A percentile compares a stretch with the other conserved stretches of the same genome.
Conservation (phyloP, 1,284 basidiomycete species). For the Ganoderma lucidum region DNA sequence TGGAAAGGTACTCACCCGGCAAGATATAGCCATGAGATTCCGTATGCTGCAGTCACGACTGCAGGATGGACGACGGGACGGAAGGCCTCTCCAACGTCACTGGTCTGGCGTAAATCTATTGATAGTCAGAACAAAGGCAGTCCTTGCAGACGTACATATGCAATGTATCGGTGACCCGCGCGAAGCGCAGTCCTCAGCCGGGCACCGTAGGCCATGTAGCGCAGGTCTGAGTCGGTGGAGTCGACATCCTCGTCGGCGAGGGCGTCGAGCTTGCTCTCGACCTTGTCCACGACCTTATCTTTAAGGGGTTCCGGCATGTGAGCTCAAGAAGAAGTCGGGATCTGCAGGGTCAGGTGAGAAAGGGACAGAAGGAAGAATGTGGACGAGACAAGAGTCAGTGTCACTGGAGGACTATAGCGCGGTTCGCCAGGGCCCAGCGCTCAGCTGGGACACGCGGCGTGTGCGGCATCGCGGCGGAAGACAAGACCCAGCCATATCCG, state of each 20-base stretch:
- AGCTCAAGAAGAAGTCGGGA: conserved; percentile 6
- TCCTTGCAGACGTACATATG: conserved; percentile 67
- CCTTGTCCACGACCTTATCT: conserved; percentile 39
- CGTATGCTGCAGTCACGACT: conserved; percentile 86
- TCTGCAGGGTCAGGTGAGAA: conserved; percentile 2
- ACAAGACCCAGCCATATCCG: conserved; percentile 28
- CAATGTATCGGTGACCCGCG: conserved; percentile 81
- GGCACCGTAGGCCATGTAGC: conserved; percentile 81
- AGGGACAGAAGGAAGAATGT: not conserved
- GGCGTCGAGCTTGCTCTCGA: conserved; percentile 56
- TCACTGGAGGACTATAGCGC: conserved; percentile 6
- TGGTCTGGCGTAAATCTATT: conserved; percentile 62
- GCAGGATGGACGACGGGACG: conserved; percentile 85
- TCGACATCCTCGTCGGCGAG: conserved; percentile 72
- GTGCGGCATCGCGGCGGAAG: conserved; percentile 16
- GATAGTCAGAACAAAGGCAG: conserved; percentile 28
- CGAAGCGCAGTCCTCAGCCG: conserved; percentile 81
- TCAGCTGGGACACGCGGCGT: not conserved
- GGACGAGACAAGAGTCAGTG: conserved; percentile 19
- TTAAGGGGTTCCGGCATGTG: conserved; percentile 37
- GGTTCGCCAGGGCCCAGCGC: not conserved
- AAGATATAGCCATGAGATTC: conserved; percentile 86
- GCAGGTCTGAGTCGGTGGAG: conserved; percentile 67
- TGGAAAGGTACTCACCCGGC: conserved; percentile 53
- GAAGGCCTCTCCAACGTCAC: conserved; percentile 94